Evolutionary conservation across 202 grass and related monocot genomes (phyloP).

Genomic region (Bolboschoenoplectus hybrid): DNA sequence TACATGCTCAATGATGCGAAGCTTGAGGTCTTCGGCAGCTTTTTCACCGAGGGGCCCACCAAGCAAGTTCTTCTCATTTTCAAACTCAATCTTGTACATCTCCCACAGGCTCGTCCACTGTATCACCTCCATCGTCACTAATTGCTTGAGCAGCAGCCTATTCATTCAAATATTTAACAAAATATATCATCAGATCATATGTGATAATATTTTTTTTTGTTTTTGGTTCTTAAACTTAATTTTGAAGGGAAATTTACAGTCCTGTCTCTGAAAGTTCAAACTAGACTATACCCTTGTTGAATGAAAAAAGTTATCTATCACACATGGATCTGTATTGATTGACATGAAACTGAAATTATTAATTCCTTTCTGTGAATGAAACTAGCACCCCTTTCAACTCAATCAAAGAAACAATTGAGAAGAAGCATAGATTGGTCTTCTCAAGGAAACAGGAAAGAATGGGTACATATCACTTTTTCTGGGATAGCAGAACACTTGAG

Average conservation of each 20-base stretch:
- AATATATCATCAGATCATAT: constrained; percentile 3
- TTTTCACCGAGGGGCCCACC: constrained; percentile 76
- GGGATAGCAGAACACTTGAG: not conserved
- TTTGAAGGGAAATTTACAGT: not conserved
- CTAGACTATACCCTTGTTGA: not conserved
- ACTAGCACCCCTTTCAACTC: not conserved
- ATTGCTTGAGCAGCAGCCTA: constrained; percentile 81
- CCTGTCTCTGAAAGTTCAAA: not conserved
- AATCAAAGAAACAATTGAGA: not conserved
- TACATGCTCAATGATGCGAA: constrained; percentile 95
- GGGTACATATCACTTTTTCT: not conserved
- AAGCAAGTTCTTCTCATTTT: constrained; percentile 80
- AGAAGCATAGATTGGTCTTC: not conserved
- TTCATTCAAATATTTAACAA: constrained; percentile 10
- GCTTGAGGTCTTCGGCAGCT: constrained; percentile 80
- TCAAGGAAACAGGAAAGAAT: constrained; percentile 23
- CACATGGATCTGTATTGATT: not conserved
- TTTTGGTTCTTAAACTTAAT: not conserved
- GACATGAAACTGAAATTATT: not conserved
- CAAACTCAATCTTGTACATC: constrained; percentile 67
- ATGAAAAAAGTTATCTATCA: not conserved
- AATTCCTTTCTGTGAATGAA: not conserved
- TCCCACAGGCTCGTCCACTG: constrained; percentile 89
- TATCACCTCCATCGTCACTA: constrained; percentile 96
- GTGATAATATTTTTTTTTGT: not conserved